Evolutionary conservation across 352 stramenopile species (phyloP), one percentile per base, ranked within the genome.

Genomic region (Pilasporangium apinafurcum): DNA sequence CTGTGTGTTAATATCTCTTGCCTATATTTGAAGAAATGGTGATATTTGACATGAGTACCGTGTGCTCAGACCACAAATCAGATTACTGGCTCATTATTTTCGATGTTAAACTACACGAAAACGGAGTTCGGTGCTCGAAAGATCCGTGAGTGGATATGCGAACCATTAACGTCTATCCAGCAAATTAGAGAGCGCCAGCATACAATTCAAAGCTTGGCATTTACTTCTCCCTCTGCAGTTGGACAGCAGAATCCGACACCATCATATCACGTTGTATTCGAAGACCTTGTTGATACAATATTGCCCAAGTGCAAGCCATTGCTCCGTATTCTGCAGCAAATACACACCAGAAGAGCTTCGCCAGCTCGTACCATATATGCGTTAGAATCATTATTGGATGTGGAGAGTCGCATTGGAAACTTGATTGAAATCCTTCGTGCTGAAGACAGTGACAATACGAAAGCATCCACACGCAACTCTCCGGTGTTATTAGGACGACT

Each of bases 101-200:
- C 57, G 26, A 63, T 65, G 7, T 22, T 72, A 18, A 68, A 72
- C 20, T 48, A 58, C 16, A 72, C 62, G 5, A 56, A 60, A 36
- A 72, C 62, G 5, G 48, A 53, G 37, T 56, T 49, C 27, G 62
- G 57, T 14, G 54, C 49, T 21, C 46, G 51, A 30, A 52, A 49
- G n/a, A 53, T 72, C 3, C 54, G 49, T 0, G 47, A 59, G 12
- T 72, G 62, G 62, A 62, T 72, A 25, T 41, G 48, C 12, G 51
- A 30, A 20, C 62, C 62, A 9, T 51, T 59, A 1, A 28, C 21
- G n/a, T 55, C 35, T 2, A 12, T 62, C 26, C 18, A 29, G 8
- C 49, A 48, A 14, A 62, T 71, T 6, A 28, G 39, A 33, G 43
- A 60, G 26, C 61, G 61, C 5, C 61, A 71, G 48, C 27, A 20